Evolutionary conservation across 2,329 filamentous ascomycete species (phyloP), one percentile per base, ranked within the genome.

Genomic region (Thelonectria olida): DNA sequence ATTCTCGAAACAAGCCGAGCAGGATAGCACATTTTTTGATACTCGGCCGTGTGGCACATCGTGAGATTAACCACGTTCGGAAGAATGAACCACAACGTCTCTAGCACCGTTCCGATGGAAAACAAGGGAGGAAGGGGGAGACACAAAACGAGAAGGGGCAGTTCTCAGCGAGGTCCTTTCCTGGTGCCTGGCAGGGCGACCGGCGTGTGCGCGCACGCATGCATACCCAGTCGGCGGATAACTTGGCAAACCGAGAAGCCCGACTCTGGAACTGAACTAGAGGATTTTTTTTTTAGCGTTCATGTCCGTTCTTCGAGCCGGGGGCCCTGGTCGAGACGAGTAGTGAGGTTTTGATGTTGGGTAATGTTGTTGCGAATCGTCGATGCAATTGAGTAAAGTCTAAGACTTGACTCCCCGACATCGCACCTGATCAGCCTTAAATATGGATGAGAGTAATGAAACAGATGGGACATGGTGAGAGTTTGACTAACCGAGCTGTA

Each of bases 31-130:
- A 7, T 7, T 13, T 7, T 13, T 31, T 8, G 28, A 31, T 31
- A 49, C 48, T 19, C 25, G 44, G 27, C 36, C 25, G 36, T 54
- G 23, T 54, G 23, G 36, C 17, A 50, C 42, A 49, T 44, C 31
- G 56, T 54, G 45, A 22, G 44, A 54, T 50, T 49, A 54, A n/a
- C 57, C 36, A 39, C 34, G 39, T 51, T 38, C 36, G 57, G 51
- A 44, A 8, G 44, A 15, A 20, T 25, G 23, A 51, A 48, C 28
- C 22, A 48, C 9, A 9, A 42, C 28, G 25, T 28, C 6, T 20
- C 27, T 44, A 28, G 38, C 22, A 42, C 22, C 13, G 19, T 23
- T 10, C 6, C 15, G 12, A 39, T 15, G n/a, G n/a, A n/a, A n/a
- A n/a, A 19, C 23, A 31, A 20, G 34, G 19, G 15, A 39, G 28